Conservation (phyloP, 169 alveolate genomes). For the Perkinsus olseni region DNA sequence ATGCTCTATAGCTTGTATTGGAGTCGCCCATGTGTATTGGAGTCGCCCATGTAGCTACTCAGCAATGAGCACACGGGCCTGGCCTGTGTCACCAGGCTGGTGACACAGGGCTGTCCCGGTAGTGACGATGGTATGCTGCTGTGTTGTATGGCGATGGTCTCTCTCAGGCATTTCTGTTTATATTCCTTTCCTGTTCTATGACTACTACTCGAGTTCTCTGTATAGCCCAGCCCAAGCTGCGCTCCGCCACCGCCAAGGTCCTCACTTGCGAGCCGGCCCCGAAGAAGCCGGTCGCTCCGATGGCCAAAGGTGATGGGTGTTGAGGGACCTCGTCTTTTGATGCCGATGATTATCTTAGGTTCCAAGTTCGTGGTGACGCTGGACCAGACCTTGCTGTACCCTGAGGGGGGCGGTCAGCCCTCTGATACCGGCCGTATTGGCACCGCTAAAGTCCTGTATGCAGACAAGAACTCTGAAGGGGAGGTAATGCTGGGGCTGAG, state of each 20-base stretch:
- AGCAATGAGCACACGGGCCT: too few relatives aligned
- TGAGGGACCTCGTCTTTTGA: too few relatives aligned
- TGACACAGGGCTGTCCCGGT: too few relatives aligned
- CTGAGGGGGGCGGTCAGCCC: not conserved
- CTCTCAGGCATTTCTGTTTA: not conserved
- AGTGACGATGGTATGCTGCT: too few relatives aligned
- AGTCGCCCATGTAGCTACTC: too few relatives aligned
- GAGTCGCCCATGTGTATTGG: too few relatives aligned
- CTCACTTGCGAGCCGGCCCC: not conserved
- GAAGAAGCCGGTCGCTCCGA: not conserved
- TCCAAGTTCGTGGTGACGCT: not conserved
- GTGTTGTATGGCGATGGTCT: too few relatives aligned
- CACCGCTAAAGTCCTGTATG: not conserved
- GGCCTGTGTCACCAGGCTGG: too few relatives aligned
- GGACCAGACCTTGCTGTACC: not conserved
- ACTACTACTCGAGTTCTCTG: not conserved
- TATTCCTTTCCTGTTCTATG: not conserved
- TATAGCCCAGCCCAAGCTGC: not conserved
- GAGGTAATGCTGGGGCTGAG: not conserved
- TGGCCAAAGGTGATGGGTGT: not conserved
- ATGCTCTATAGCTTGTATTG: too few relatives aligned
- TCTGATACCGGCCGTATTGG: not conserved
- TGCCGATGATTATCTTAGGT: not conserved
- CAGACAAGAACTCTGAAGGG: not conserved
- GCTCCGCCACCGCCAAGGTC: not conserved